Evolutionary conservation across 257 asterid species (phyloP), one percentile per base, ranked within the genome.

Genomic region (Lycium barbarum): DNA sequence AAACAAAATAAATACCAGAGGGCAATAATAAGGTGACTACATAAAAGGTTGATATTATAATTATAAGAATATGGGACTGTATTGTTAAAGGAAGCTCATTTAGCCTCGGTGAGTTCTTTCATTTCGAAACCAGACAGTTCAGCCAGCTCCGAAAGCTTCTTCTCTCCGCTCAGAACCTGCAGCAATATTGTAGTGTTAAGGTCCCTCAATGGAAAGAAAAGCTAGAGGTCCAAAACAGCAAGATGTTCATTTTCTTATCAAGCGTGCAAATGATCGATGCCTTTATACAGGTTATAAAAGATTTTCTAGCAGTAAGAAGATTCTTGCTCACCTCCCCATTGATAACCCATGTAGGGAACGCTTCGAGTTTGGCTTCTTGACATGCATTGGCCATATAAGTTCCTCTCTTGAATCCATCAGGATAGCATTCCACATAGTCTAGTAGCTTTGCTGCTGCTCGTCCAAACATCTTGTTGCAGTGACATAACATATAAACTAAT

Each of bases 351-450:
- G 95, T 87, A 1, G 98, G 99, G 85, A 96, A 93, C 72, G 92
- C 95, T 84, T 93, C 91, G 36, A 94, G 92, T 62, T 93, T 84
- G 73, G 88, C 85, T 47, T 88, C 92, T 35, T 38, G 61, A 90
- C 99, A 96, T 45, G 94, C 98, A 79, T 93, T 80, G 54, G 90
- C 93, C 89, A 96, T 96, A 84, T 83, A 84, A 83, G 87, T 87
- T 81, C 98, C 97, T 88, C 83, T 87, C 86, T 76, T 90, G 81
- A 91, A 83, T 81, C 98, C 98, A 84, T 93, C 88, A 47, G 98
- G 99, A 84, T 88, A 96, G 93, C 99, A 96, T 88, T 96, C 98
- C 61, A 94, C 90, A 83, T 94, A 94, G 85, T 96, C 91, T 90
- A 96, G 88, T 68, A 94, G 83, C 87, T 92, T 85, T 47, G 96